These are phyloP conservation scores for Candida xyloterini DNA, from an alignment of 805 yeast genomes.

Conservation along the genomic window DNA sequence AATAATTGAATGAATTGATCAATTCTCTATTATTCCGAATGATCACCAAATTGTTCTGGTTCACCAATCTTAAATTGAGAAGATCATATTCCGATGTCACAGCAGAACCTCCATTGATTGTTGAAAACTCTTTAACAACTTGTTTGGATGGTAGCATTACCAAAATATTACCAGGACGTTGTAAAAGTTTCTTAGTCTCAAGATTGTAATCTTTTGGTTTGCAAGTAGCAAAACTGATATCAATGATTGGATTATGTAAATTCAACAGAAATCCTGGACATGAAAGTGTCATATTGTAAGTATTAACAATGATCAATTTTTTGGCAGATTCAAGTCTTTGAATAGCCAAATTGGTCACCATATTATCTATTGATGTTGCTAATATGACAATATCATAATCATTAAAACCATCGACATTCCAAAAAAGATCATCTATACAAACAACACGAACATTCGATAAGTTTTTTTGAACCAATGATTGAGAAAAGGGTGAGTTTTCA, in stretches of 20 bases:
- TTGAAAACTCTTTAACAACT: constrained; percentile 4
- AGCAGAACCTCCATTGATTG: background rate
- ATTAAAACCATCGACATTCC: background rate
- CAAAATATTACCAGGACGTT: constrained; percentile 4
- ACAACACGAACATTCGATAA: background rate
- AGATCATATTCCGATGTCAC: constrained; percentile 3
- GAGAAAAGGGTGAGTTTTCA: constrained; percentile 13
- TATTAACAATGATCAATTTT: constrained; percentile 12
- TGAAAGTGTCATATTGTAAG: constrained; percentile 1
- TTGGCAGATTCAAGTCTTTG: background rate
- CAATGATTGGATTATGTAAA: background rate
- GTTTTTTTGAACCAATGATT: constrained; percentile 6
- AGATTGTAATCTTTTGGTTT: background rate
- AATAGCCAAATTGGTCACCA: constrained; percentile 5
- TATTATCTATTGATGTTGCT: background rate
- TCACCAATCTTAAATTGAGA: constrained; percentile 9
- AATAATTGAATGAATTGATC: constrained; percentile 8
- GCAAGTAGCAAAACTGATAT: constrained; percentile 7
- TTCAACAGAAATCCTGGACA: background rate
- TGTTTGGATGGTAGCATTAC: constrained; percentile 15
- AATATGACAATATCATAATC: constrained; percentile 2
- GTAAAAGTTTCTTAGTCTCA: constrained; percentile 2
- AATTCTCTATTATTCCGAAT: constrained; percentile 11
- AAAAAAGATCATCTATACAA: background rate
- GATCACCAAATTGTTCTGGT: constrained; percentile 11